A percentile compares a stretch with the other conserved stretches of the same genome.
phyloP scores from a whole-genome alignment of 345 rosid genomes.

The Firmiana major region DNA sequence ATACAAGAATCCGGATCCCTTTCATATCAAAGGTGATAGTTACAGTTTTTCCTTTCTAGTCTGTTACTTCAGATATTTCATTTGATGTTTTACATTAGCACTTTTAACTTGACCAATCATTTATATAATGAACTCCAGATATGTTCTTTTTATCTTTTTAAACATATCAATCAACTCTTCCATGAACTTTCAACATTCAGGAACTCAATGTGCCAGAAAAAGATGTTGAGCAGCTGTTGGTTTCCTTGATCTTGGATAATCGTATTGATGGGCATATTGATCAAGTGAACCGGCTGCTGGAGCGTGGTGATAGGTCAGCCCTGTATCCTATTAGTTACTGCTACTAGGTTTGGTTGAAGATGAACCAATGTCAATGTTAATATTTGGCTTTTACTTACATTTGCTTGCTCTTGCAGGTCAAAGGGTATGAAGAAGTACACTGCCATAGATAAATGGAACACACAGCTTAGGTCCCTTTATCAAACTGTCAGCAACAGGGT shows the following conservation, averaged over 20 bases:
- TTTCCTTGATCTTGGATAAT: conserved; percentile 84
- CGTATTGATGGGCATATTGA: conserved; percentile 96
- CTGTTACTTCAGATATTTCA: background rate
- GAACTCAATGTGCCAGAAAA: conserved; percentile 94
- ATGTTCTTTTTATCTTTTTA: background rate
- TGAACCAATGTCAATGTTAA: background rate
- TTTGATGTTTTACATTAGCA: background rate
- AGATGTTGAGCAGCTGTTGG: conserved; percentile 88
- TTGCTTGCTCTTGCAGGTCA: conserved; percentile 41
- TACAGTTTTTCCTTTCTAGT: background rate
- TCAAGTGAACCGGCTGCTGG: conserved; percentile 85
- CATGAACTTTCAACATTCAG: conserved; percentile 28
- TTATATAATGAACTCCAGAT: background rate
- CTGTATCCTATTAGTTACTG: background rate
- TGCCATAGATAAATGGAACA: conserved; percentile 93
- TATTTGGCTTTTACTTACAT: background rate
- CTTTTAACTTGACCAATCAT: background rate
- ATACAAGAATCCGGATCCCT: conserved; percentile 86
- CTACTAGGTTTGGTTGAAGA: conserved; percentile 8
- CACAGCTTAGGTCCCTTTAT: conserved; percentile 76
- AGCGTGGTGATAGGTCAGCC: conserved; percentile 78
- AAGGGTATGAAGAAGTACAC: conserved; percentile 92
- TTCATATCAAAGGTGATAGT: conserved; percentile 74
- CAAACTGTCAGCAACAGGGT: conserved; percentile 67
- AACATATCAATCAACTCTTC: background rate